These are phyloP conservation scores for Coprinopsis sp. DNA, from an alignment of 768 basidiomycete species.

Conservation along the genomic window DNA sequence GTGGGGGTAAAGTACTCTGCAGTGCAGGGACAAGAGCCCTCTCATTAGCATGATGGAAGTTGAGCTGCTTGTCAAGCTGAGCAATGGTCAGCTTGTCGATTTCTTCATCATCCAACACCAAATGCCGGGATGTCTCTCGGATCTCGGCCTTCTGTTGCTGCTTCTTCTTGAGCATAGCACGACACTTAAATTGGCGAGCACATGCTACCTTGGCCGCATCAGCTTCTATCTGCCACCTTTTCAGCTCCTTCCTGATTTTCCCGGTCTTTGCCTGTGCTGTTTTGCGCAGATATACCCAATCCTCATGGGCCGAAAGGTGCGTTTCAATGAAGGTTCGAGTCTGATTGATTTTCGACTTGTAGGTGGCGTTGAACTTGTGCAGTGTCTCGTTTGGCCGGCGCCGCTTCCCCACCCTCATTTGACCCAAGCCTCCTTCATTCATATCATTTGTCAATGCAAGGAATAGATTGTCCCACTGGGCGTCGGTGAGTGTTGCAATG, in stretches of 20 bases:
- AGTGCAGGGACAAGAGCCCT: conserved; percentile 3
- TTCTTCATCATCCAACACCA: conserved; percentile 2
- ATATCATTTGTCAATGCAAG: conserved; percentile 23
- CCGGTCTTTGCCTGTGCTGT: conserved; percentile 7
- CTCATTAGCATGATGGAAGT: conserved; percentile 12
- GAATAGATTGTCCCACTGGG: conserved; percentile 6
- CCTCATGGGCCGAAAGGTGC: conserved; percentile 7
- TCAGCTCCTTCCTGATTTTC: conserved; percentile 9
- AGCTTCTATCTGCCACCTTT: too few relatives aligned
- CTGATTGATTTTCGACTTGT: conserved; percentile 6
- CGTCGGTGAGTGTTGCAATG: conserved; percentile 12
- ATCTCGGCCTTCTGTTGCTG: not conserved
- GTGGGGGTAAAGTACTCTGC: too few relatives aligned
- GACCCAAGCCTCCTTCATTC: conserved; percentile 23
- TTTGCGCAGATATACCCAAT: conserved; percentile 1
- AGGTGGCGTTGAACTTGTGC: conserved; percentile 12
- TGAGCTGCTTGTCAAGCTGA: conserved; percentile 11
- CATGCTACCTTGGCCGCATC: too few relatives aligned
- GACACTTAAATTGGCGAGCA: too few relatives aligned
- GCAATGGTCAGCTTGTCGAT: conserved; percentile 5
- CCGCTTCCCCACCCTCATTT: conserved; percentile 8
- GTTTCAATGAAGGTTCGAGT: conserved; percentile 5
- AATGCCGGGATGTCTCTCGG: conserved; percentile 4
- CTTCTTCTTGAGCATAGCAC: not conserved
- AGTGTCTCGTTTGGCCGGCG: conserved; percentile 7